phyloP scores from a whole-genome alignment of 1,284 basidiomycete genomes.

The Thelephora terrestris region DNA sequence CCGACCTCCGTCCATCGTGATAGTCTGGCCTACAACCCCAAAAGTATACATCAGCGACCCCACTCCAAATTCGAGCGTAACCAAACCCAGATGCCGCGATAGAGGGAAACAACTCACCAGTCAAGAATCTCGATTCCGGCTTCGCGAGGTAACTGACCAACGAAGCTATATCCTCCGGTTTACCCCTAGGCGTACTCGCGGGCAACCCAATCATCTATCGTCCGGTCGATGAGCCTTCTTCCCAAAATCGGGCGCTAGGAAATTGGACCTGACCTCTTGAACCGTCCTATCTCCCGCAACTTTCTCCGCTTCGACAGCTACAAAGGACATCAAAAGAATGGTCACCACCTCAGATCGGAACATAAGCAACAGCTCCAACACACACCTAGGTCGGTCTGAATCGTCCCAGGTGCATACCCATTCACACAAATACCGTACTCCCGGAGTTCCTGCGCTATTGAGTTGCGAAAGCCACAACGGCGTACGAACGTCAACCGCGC shows the following conservation, averaged over 20 bases:
- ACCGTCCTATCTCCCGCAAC: too few relatives aligned
- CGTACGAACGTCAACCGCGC: not conserved
- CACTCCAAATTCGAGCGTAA: not conserved
- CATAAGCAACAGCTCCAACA: not conserved
- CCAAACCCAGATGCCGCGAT: not conserved
- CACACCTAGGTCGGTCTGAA: conserved; percentile 15
- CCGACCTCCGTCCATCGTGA: conserved; percentile 9
- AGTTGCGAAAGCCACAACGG: not conserved
- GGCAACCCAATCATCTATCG: not conserved
- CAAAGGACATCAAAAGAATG: too few relatives aligned
- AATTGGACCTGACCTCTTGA: too few relatives aligned
- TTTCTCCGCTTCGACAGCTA: too few relatives aligned
- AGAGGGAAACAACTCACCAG: conserved; percentile 1
- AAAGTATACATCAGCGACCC: not conserved
- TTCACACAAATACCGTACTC: conserved; percentile 19
- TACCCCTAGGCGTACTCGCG: conserved; percentile 1
- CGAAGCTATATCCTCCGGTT: conserved; percentile 6
- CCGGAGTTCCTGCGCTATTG: conserved; percentile 12
- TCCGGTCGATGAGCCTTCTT: too few relatives aligned
- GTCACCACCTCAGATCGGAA: too few relatives aligned
- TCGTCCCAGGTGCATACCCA: conserved; percentile 18
- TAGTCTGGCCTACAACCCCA: conserved; percentile 9
- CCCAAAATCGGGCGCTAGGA: too few relatives aligned
- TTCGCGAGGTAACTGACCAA: conserved; percentile 8
- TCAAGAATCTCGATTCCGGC: conserved; percentile 9